These are phyloP conservation scores for Asterophora parasitica DNA, from an alignment of 768 basidiomycete species.

Conservation along the genomic window DNA sequence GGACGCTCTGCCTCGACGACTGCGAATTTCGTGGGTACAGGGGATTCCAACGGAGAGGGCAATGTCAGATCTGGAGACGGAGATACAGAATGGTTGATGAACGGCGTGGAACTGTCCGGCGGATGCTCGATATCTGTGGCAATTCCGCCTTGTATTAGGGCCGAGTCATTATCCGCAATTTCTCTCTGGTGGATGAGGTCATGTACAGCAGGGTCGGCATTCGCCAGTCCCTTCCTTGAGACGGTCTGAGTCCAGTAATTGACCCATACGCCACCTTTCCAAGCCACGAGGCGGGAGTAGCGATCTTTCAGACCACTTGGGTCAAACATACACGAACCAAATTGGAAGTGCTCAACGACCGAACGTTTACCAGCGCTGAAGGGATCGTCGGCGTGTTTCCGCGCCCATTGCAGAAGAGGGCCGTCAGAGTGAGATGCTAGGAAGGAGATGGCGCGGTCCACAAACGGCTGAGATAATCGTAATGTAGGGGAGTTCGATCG, in stretches of 20 bases:
- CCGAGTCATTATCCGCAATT: slow-evolving; percentile 12
- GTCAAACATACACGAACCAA: slow-evolving; percentile 56
- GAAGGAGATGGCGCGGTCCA: slow-evolving; percentile 34
- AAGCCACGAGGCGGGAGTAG: slow-evolving; percentile 42
- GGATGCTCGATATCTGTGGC: neutral
- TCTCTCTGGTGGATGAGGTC: slow-evolving; percentile 10
- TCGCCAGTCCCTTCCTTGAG: slow-evolving; percentile 9
- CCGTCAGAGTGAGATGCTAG: slow-evolving; percentile 38
- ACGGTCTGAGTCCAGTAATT: slow-evolving; percentile 58
- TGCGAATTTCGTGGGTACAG: slow-evolving; percentile 13
- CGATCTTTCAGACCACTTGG: slow-evolving; percentile 43
- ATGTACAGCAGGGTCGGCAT: slow-evolving; percentile 5
- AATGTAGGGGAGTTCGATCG: slow-evolving; percentile 11
- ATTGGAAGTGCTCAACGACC: slow-evolving; percentile 53
- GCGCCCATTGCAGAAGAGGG: slow-evolving; percentile 43
- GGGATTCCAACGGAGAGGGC: slow-evolving; percentile 1
- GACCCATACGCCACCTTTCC: slow-evolving; percentile 51
- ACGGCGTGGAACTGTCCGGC: neutral
- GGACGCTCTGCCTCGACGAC: slow-evolving; percentile 10
- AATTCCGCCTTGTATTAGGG: slow-evolving; percentile 23
- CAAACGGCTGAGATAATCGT: slow-evolving; percentile 16
- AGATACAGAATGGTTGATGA: neutral
- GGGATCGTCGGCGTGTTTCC: slow-evolving; percentile 50
- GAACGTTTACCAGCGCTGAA: slow-evolving; percentile 44
- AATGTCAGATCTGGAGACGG: neutral